Conservation (phyloP, 164 flowering plant species). For the Hamamelis virginiana region DNA sequence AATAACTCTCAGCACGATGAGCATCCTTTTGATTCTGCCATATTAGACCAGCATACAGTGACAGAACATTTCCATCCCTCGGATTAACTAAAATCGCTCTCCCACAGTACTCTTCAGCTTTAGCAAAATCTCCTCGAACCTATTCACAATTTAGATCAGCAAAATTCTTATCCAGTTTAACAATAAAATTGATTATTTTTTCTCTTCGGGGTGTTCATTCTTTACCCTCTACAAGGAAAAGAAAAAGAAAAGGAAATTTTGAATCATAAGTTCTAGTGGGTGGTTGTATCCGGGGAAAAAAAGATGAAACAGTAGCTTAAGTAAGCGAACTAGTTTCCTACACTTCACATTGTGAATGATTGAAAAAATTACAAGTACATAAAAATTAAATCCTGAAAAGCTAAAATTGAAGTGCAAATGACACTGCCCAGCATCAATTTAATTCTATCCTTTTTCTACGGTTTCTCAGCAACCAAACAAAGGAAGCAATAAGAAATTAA, state of each 20-base stretch:
- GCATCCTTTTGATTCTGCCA: conserved; percentile 41
- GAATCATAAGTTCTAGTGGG: no score
- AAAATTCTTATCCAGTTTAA: background rate
- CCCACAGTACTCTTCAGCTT: conserved; percentile 51
- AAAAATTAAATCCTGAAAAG: background rate
- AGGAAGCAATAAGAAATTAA: background rate
- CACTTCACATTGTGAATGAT: no score
- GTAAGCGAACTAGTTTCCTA: no score
- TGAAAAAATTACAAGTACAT: background rate
- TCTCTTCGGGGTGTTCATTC: background rate
- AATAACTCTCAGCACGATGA: conserved; percentile 35
- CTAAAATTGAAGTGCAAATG: background rate
- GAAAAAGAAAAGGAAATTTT: no score
- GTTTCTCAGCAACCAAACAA: background rate
- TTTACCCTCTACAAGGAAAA: no score
- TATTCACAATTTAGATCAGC: conserved; percentile 1
- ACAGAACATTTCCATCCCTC: conserved; percentile 33
- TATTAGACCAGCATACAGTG: conserved; percentile 47
- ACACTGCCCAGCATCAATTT: background rate
- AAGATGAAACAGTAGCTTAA: no score
- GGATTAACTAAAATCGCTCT: conserved; percentile 49
- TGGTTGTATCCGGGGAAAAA: no score
- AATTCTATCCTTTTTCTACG: background rate
- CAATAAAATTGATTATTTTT: background rate
- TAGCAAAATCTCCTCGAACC: conserved; percentile 36